Conservation (phyloP, 148 eudicot species). For the Arctostaphylos glauca region DNA sequence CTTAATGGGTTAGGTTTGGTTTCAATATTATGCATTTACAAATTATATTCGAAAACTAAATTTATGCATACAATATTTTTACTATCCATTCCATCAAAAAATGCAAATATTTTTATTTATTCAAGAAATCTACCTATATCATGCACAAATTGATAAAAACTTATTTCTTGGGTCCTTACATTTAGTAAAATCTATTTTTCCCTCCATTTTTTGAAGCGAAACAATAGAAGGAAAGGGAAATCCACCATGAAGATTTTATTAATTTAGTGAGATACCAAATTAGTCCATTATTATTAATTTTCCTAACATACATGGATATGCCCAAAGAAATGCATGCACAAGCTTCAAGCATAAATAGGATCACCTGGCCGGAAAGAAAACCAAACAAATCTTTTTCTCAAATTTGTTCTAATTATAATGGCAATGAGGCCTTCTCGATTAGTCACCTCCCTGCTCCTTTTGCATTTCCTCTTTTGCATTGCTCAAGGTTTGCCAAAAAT, state of each 20-base stretch:
- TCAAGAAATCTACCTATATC: too few relatives aligned
- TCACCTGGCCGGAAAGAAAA: not conserved
- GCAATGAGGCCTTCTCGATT: not conserved
- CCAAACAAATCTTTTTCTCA: not conserved
- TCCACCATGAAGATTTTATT: not conserved
- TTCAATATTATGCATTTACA: too few relatives aligned
- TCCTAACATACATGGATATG: not conserved
- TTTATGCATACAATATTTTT: too few relatives aligned
- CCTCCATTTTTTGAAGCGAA: too few relatives aligned
- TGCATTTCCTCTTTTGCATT: not conserved
- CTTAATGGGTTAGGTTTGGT: too few relatives aligned
- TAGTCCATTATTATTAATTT: not conserved
- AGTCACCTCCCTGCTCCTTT: not conserved
- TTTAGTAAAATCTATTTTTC: too few relatives aligned
- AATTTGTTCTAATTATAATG: not conserved
- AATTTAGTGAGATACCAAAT: not conserved
- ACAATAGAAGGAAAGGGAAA: not conserved
- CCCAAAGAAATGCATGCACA: not conserved
- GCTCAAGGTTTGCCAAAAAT: not conserved
- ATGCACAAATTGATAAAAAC: too few relatives aligned
- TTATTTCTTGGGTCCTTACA: too few relatives aligned
- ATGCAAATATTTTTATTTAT: too few relatives aligned
- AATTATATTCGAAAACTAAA: too few relatives aligned
- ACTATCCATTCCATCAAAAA: too few relatives aligned
- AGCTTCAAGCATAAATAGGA: not conserved